Evolutionary conservation across 139 green algal species (phyloP), one percentile per base, ranked within the genome.

Genomic region (Picochlorum sp.): DNA sequence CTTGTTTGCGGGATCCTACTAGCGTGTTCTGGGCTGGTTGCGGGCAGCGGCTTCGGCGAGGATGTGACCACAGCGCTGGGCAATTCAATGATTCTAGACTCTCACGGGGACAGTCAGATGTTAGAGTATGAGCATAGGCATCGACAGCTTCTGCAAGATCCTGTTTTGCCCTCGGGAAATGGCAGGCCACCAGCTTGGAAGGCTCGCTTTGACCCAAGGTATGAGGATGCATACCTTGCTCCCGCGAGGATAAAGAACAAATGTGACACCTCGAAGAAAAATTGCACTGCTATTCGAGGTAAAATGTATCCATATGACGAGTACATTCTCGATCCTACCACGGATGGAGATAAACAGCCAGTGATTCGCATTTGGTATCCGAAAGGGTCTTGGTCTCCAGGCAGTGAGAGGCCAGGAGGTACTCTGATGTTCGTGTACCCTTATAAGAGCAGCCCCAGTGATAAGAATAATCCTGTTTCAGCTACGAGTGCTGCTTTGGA

Each of bases 361-460:
- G 58, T 65, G 13, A 50, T 65, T 18, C 45, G n/a, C 24, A 20
- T 69, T 15, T 38, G 23, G 13, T 65, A 34, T 52, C 64, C 38
- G 6, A 20, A 50, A 45, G 50, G 50, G 16, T 30, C 20, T 52
- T 70, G 64, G 64, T 66, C 64, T 21, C 49, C 64, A 37, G 61
- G 51, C 16, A 41, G 15, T 13, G n/a, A 18, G 13, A 20, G 18
- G 11, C 64, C 50, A 21, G 64, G 64, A 1, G 64, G 64, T 14
- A 49, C 50, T 16, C 64, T 70, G 6, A 62, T 70, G 23, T 65
- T 62, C 24, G 52, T 34, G 13, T 70, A 56, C 34, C 64, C 64
- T 49, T 70, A 45, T 23, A 65, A 65, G 23, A 45, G 23, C 58
- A 21, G 24, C 28, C 24, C 26, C 5, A 58, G 6, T 21, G 51